Evolutionary conservation across 768 basidiomycete genomes (phyloP).

Genomic region (Pulveroboletus sp.): DNA sequence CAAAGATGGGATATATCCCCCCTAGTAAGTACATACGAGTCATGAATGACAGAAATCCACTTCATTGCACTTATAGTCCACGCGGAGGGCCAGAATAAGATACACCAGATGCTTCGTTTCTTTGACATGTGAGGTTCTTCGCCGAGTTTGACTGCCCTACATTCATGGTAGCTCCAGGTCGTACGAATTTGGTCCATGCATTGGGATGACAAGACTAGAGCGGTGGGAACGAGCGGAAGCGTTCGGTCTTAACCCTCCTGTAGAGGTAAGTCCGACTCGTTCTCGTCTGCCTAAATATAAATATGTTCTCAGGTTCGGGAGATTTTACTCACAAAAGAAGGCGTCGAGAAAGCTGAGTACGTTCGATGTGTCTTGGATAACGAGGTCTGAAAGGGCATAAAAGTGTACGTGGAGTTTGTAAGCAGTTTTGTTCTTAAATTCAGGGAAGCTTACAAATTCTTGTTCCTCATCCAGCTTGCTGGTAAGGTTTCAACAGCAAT

Average conservation of each 20-base stretch:
- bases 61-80: conserved; percentile 50
- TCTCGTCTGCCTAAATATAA: background rate
- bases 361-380: conserved; percentile 61
- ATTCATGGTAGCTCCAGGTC: conserved; percentile 42
- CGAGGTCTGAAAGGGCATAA: conserved; percentile 26
- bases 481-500: background rate
- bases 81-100: conserved; percentile 52
- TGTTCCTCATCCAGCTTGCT: background rate
- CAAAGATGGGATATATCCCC: conserved; percentile 52
- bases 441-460: background rate
- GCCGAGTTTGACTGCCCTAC: background rate
- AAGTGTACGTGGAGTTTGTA: background rate
- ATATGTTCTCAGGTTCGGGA: conserved; percentile 58
- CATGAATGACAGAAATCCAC: background rate
- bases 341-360: conserved; percentile 49
- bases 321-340: conserved; percentile 72
- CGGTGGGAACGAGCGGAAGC: conserved; percentile 84
- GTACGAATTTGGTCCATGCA: conserved; percentile 78
- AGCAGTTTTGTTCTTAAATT: background rate
- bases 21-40: conserved; percentile 50
- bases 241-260: conserved; percentile 77
- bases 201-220: conserved; percentile 77
- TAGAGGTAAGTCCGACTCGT: conserved; percentile 49
- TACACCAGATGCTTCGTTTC: conserved; percentile 72
- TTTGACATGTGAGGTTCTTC: conserved; percentile 62